Evolutionary conservation across 192 early-diverging fungal species (phyloP), one percentile per base, ranked within the genome.

Genomic region (Backusella circina): DNA sequence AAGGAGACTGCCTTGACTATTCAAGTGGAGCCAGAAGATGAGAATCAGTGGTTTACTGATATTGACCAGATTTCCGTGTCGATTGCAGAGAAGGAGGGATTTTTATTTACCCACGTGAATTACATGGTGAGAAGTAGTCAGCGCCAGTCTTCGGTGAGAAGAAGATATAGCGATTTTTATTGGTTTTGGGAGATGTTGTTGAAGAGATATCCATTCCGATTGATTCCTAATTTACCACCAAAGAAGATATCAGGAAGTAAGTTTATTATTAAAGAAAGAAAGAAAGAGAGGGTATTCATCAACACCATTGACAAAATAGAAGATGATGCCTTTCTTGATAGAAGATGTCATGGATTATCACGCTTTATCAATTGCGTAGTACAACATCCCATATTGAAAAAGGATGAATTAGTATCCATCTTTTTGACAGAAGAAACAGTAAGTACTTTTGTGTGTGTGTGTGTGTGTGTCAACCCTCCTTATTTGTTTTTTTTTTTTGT

Each of bases 111-210:
- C 74, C 93, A 96, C 79, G 90, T 93, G 13, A 96, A 95, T 74
- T 97, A 97, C 77, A 88, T 93, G 71, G 84, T 97, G 31, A 86
- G 93, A 38, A 91, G 90, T 26, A 88, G 88, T 74, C 78, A 83
- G 18, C 87, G 83, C 12, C 71, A 78, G 39, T 83, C 83, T 39
- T 82, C 75, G 54, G 95, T 95, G 1, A 77, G 90, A 33, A 89
- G 97, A 15, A 88, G 97, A 76, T 98, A 95, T 81, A 95, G 91
- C 69, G 97, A 98, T 79, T 96, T 98, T 80, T 88, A 90, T 80
- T 96, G 94, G 95, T 82, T 98, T 33, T 87, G 89, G 66, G 94
- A 96, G 68, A 86, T 90, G 18, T 78, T 98, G 6, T 74, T 88
- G 50, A 92, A 90, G 69, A 80, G 89, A 65, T 98, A 96, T 76